Evolutionary conservation across 257 asterid genomes (phyloP), one percentile per base, ranked within the genome.

Genomic region (Solanum tacnaense): DNA sequence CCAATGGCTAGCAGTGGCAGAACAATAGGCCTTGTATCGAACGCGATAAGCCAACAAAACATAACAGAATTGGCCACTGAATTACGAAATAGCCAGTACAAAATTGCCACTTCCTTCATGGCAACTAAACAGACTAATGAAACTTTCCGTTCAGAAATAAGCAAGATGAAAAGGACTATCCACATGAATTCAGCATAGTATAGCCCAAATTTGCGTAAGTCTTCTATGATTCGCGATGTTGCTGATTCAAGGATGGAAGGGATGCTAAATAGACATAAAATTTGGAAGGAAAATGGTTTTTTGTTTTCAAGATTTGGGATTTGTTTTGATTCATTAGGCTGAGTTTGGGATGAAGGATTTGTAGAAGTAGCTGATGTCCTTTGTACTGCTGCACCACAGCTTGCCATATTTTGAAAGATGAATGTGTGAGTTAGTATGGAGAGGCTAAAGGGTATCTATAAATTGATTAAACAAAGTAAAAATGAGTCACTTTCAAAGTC

Each of bases 221-320:
- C 95, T 62, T 62, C 89, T 3, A 91, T 76, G 35, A 94, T 89
- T 84, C 97, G 90, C 36, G 78, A 76, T 6, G 93, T 94, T 10
- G 95, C 96, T 25, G 93, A 90, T 91, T 91, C 96, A 15, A 92
- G 92, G 49, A 93, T 87, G 34, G 95, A 29, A 16, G 99, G 98
- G 87, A 95, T 86, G 85, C 88, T 89, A 72, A 94, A 93, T 82
- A 94, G 95, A 74, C 86, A 93, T 8, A 91, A 78, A 78, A 92
- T 58, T 44, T 89, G 87, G 71, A 93, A 58, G 81, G 90, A 88
- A 82, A 67, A 90, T 2, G 27, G 35, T 0, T 4, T 38, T 15
- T 49, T 62, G 87, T 89, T 90, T n/a, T 21, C 58, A 39, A 85
- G 71, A 68, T 86, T 27, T 7, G 89, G 35, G n/a, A 5, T 13